Base-by-base conservation (phyloP, 2,329 filamentous ascomycete species). In the Fonsecaea multimorphosa region DNA sequence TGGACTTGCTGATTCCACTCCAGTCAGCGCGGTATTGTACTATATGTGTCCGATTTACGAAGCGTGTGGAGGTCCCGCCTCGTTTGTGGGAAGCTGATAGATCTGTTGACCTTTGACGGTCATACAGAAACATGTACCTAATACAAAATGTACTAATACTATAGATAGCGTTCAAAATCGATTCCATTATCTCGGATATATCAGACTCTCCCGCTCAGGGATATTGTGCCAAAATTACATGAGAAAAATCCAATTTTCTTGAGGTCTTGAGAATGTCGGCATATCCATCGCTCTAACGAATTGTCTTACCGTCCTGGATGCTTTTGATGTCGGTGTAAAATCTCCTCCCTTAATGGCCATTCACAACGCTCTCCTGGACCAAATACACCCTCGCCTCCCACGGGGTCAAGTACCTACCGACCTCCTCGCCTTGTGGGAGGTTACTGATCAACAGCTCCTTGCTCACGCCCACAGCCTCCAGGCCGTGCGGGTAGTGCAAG, bases 361-460 rank as follows among this genome's bases (percentile, higher is more conserved):
- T 67, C 31, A 67, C 40, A 14, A 64, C 59, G n/a, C 49, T 55
- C 51, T 64, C 62, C 51, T 34, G 54, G 53, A 66, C 49, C 34
- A 70, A 44, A 63, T 72, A 72, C 7, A 68, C 66, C 40, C 70
- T 71, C 1, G 61, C 71, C 59, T 72, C 71, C 71, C 71, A 72
- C 3, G 71, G 67, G 22, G 53, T 66, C 40, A 72, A 59, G 46
- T 72, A 71, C 56, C 61, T 61, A 12, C 68, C 67, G 3, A 62
- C 58, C 49, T 71, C 62, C 24, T 69, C 69, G 2, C 44, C 58
- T 9, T 38, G 34, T 4, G 11, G 16, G 27, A 68, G 54, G 44
- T 66, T 72, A 27, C 60, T 65, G 24, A 72, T 56, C 27, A 72
- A 44, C 58, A 72, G 55, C 63, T 71, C 65, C 54, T 61, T 60